A percentile compares a stretch with the other conserved stretches of the same genome.
Conservation (phyloP, 768 basidiomycete species). For the Termitomyces sp. region DNA sequence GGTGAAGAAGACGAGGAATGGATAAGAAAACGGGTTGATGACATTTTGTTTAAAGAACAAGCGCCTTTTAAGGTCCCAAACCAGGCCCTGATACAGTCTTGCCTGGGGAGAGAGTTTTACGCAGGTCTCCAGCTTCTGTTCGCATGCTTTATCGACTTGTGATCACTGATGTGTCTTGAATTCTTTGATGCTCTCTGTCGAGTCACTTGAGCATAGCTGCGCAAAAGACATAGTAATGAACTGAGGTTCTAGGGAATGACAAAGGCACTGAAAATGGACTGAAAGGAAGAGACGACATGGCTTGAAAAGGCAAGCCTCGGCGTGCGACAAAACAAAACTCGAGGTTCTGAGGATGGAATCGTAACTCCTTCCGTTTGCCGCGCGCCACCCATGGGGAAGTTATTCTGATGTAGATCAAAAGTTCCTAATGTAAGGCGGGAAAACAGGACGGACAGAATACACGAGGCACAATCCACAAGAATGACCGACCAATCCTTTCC, state of each 20-base stretch:
- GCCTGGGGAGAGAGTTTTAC: not conserved
- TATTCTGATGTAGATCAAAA: not conserved
- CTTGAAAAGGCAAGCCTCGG: not conserved
- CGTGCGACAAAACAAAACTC: not conserved
- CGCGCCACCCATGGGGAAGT: not conserved
- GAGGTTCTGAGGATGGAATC: not conserved
- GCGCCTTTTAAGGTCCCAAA: not conserved
- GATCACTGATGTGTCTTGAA: not conserved
- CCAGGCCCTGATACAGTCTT: too few species aligned
- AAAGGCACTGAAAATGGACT: not conserved
- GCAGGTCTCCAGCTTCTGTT: not conserved
- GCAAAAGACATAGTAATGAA: not conserved
- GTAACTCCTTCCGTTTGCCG: not conserved
- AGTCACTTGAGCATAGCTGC: not conserved
- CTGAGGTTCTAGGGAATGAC: not conserved
- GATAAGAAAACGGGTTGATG: not conserved
- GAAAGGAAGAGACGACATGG: not conserved
- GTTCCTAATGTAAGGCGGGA: not conserved
- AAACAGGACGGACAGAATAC: not conserved
- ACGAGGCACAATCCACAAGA: not conserved
- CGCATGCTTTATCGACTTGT: not conserved
- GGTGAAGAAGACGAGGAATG: not conserved
- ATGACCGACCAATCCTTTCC: not conserved
- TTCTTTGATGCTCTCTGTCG: not conserved
- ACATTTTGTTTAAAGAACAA: not conserved